Evolutionary conservation across 768 basidiomycete species (phyloP).

Genomic region (Mycena sanguinolenta): DNA sequence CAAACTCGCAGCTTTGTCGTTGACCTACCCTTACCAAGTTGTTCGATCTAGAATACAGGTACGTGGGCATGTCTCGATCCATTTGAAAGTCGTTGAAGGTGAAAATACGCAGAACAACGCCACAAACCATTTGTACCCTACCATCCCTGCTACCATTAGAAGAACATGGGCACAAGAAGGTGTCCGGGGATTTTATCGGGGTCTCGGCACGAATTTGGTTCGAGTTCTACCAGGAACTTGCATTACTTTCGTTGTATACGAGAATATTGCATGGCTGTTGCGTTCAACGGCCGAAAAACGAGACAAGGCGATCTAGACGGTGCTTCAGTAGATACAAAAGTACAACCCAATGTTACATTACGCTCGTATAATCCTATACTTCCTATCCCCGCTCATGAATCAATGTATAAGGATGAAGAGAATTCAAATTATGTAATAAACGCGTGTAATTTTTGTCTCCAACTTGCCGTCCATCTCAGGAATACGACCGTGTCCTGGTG

Average conservation of each 20-base stretch:
- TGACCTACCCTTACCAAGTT: slow-evolving; percentile 98
- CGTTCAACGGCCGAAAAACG: slow-evolving; percentile 73
- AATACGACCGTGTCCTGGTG: neutral
- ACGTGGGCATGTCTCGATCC: slow-evolving; percentile 38
- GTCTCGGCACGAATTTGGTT: slow-evolving; percentile 93
- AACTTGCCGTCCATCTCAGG: neutral
- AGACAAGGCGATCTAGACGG: slow-evolving; percentile 41
- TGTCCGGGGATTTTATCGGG: slow-evolving; percentile 90
- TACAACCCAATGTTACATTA: slow-evolving; percentile 21
- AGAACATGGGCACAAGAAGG: slow-evolving; percentile 89
- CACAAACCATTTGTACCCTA: slow-evolving; percentile 78
- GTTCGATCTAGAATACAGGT: slow-evolving; percentile 95
- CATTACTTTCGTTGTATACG: slow-evolving; percentile 98
- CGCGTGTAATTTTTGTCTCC: too few relatives aligned
- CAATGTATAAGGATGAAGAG: neutral
- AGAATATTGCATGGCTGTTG: slow-evolving; percentile 88
- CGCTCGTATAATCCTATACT: slow-evolving; percentile 24
- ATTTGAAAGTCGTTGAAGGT: slow-evolving; percentile 12
- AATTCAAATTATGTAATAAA: neutral
- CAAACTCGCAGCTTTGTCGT: slow-evolving; percentile 84
- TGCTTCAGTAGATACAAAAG: slow-evolving; percentile 19
- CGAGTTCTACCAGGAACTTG: slow-evolving; percentile 97
- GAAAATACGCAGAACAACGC: slow-evolving; percentile 68
- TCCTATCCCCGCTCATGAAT: neutral
- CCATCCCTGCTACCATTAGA: slow-evolving; percentile 84